Conservation (phyloP, 1,284 basidiomycete species). For the Rhodotorula sp. region DNA sequence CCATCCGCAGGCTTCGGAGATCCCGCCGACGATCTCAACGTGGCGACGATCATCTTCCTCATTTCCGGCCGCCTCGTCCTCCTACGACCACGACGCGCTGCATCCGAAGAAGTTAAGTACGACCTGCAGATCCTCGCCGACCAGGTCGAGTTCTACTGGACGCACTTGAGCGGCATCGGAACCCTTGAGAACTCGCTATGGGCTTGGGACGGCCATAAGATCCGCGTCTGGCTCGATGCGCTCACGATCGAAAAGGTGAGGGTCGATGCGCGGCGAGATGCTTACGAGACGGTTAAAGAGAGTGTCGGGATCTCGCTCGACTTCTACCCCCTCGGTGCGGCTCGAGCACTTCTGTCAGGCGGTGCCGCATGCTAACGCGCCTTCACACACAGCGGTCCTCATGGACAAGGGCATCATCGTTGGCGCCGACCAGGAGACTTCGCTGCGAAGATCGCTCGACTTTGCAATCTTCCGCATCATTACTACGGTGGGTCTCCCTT, state of each 20-base stretch:
- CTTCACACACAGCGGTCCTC: constrained; percentile 66
- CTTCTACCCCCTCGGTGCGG: constrained; percentile 92
- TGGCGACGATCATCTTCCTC: constrained; percentile 94
- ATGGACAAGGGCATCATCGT: constrained; percentile 99
- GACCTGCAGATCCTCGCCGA: constrained; percentile 97
- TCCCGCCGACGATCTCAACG: constrained; percentile 85
- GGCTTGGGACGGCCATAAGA: constrained; percentile 88
- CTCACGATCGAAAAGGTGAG: constrained; percentile 70
- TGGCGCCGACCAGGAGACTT: constrained; percentile 85
- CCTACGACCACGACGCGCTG: constrained; percentile 55
- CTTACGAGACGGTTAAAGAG: constrained; percentile 71
- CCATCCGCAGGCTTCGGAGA: constrained; percentile 74
- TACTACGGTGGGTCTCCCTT: constrained; percentile 66
- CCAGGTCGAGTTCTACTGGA: constrained; percentile 97
- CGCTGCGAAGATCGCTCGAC: constrained; percentile 71
- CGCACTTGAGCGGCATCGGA: constrained; percentile 86
- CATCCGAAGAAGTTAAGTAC: constrained; percentile 88
- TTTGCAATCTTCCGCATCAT: constrained; percentile 90
- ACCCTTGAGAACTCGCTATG: constrained; percentile 94
- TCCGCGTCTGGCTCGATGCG: constrained; percentile 94
- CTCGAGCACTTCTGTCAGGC: not conserved
- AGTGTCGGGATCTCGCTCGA: constrained; percentile 86
- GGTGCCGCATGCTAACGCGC: constrained; percentile 7
- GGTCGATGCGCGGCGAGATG: constrained; percentile 46
- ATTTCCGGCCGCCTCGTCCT: constrained; percentile 90